phyloP scores from a whole-genome alignment of 1,284 basidiomycete species.

The Moesziomyces aphidis region DNA sequence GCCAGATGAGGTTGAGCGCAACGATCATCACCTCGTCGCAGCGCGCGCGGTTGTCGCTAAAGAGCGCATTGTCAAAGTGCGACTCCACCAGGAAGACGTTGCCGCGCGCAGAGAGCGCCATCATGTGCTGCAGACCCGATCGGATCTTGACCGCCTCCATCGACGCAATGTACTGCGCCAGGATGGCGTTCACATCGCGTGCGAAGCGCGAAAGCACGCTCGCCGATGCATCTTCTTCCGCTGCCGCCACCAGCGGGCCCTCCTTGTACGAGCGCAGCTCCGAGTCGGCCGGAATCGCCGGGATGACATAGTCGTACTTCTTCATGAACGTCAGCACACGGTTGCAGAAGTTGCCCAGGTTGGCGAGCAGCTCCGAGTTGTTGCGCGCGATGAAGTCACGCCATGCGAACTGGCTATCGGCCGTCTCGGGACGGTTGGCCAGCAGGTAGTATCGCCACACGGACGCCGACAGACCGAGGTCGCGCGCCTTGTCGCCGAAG shows the following conservation, averaged over 20 bases:
- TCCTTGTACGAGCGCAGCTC: slow-evolving; percentile 51
- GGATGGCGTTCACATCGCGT: slow-evolving; percentile 80
- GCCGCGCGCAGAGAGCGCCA: slow-evolving; percentile 90
- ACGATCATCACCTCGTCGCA: slow-evolving; percentile 89
- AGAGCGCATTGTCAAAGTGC: slow-evolving; percentile 89
- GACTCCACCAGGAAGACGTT: slow-evolving; percentile 94
- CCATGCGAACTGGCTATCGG: slow-evolving; percentile 98
- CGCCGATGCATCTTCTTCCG: slow-evolving; percentile 31
- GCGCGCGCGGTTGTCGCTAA: slow-evolving; percentile 81
- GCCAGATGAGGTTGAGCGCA: slow-evolving; percentile 92
- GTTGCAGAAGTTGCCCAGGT: slow-evolving; percentile 99
- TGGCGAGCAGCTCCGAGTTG: slow-evolving; percentile 94
- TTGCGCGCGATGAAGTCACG: slow-evolving; percentile 92
- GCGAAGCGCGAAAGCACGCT: slow-evolving; percentile 73
- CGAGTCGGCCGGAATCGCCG: slow-evolving; percentile 45
- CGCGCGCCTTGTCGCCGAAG: slow-evolving; percentile 92
- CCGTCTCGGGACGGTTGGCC: slow-evolving; percentile 90
- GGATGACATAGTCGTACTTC: slow-evolving; percentile 84
- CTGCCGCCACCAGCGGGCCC: slow-evolving; percentile 34
- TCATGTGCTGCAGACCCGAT: slow-evolving; percentile 84
- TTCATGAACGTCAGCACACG: slow-evolving; percentile 92
- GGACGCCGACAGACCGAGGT: slow-evolving; percentile 89
- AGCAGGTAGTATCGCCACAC: slow-evolving; percentile 99
- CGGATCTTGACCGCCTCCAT: slow-evolving; percentile 95
- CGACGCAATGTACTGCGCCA: slow-evolving; percentile 83